Evolutionary conservation across 139 green algal species (phyloP).

Genomic region (Raphidocelis subcapitata): DNA sequence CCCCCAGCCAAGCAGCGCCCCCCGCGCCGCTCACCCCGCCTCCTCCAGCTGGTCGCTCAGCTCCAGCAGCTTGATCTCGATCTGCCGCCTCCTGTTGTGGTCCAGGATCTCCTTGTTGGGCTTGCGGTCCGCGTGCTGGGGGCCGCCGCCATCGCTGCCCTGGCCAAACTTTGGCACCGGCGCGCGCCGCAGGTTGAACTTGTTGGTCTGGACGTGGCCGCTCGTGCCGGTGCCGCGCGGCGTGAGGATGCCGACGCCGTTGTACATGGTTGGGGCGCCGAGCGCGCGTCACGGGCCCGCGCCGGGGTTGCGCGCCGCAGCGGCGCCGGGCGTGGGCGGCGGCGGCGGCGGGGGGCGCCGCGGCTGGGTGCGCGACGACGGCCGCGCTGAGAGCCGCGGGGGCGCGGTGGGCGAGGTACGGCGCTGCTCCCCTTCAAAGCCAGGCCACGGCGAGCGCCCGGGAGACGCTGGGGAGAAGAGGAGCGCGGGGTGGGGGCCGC

Average conservation of each 20-base stretch:
- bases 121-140: slow-evolving; percentile 41
- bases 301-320: no score
- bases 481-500: no score
- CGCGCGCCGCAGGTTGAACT: slow-evolving; percentile 82
- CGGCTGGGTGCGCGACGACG: background rate
- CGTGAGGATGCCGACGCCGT: slow-evolving; percentile 94
- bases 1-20: no score
- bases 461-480: no score
- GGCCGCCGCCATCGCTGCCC: slow-evolving; percentile 8
- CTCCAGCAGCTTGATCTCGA: slow-evolving; percentile 89
- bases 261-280: no score
- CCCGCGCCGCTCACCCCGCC: slow-evolving; percentile 60
- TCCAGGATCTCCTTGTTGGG: slow-evolving; percentile 88
- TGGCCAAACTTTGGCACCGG: slow-evolving; percentile 32
- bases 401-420: no score
- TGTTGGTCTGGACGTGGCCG: slow-evolving; percentile 94
- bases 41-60: slow-evolving; percentile 82
- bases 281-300: background rate
- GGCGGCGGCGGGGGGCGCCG: no score
- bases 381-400: background rate
- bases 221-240: slow-evolving; percentile 88
- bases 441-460: background rate
- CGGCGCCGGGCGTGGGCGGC: background rate
- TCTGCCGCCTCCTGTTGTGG: slow-evolving; percentile 91
- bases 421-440: no score